These are phyloP conservation scores for Pseudocercospora vitis DNA, from an alignment of 2,329 filamentous ascomycete genomes.

Conservation along the genomic window DNA sequence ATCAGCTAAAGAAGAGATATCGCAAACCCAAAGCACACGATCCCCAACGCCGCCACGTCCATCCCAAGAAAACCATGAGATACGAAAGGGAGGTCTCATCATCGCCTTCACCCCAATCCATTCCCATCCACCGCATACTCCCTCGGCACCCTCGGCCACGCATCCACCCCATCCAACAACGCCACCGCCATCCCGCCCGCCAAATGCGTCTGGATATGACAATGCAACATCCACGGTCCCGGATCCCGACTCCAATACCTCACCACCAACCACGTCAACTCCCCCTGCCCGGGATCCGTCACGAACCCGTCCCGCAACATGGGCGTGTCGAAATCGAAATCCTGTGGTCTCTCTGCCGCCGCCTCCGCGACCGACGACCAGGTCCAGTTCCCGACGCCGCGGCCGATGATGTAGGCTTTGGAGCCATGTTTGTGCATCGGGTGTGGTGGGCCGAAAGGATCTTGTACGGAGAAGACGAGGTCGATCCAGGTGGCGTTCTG, in stretches of 20 bases:
- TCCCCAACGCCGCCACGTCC: too few species aligned
- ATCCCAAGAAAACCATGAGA: too few species aligned
- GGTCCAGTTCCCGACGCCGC: slow-evolving; percentile 49
- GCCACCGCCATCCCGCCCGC: slow-evolving; percentile 51
- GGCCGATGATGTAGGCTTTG: slow-evolving; percentile 59
- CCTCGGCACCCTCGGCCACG: slow-evolving; percentile 34
- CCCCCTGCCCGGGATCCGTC: slow-evolving; percentile 11
- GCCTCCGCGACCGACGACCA: slow-evolving; percentile 58
- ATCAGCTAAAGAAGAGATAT: too few species aligned
- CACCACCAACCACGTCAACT: slow-evolving; percentile 44
- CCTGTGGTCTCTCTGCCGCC: slow-evolving; percentile 43
- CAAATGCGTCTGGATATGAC: slow-evolving; percentile 52
- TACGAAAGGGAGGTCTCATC: too few species aligned
- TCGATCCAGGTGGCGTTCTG: slow-evolving; percentile 40
- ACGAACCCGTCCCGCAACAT: slow-evolving; percentile 53
- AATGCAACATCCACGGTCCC: slow-evolving; percentile 52
- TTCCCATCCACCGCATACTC: slow-evolving; percentile 21
- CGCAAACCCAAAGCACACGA: too few species aligned
- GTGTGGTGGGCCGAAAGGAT: slow-evolving; percentile 52
- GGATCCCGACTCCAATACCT: slow-evolving; percentile 50
- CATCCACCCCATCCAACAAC: slow-evolving; percentile 51
- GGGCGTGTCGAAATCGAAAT: slow-evolving; percentile 60
- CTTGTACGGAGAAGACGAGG: slow-evolving; percentile 32
- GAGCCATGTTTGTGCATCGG: slow-evolving; percentile 66
- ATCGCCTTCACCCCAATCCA: neutral